Conservation (phyloP, 176 grass and related monocot genomes). For the Carex pumila region DNA sequence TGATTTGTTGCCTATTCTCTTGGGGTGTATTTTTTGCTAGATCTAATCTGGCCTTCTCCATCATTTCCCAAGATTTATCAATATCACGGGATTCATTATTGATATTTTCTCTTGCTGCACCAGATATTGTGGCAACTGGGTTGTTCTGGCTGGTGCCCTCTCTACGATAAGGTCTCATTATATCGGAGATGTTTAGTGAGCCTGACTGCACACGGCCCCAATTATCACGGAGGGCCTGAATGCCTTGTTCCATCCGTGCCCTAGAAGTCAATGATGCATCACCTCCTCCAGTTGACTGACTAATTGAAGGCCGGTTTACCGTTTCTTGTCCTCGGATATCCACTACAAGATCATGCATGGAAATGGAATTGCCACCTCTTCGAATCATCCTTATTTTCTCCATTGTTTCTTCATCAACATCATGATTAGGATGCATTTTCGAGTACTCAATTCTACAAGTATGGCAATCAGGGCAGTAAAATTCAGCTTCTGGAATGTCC, state of each 20-base stretch:
- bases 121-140: background rate
- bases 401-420: background rate
- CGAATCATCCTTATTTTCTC: background rate
- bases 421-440: background rate
- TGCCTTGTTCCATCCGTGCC: background rate
- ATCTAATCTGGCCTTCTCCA: constrained; percentile 44
- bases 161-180: background rate
- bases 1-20: background rate
- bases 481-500: background rate
- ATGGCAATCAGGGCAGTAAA: background rate
- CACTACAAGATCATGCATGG: background rate
- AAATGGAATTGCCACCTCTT: background rate
- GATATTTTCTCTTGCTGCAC: background rate
- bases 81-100: constrained; percentile 1
- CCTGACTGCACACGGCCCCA: background rate
- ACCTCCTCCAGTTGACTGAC: background rate
- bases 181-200: background rate
- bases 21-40: constrained; percentile 25
- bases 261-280: background rate
- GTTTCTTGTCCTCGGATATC: background rate
- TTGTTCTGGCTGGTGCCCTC: background rate
- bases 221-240: background rate
- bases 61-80: constrained; percentile 71
- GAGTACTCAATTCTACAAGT: background rate
- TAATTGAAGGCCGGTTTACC: background rate